phyloP scores from a whole-genome alignment of 1,284 basidiomycete species.

The Golubevia pallescens region DNA sequence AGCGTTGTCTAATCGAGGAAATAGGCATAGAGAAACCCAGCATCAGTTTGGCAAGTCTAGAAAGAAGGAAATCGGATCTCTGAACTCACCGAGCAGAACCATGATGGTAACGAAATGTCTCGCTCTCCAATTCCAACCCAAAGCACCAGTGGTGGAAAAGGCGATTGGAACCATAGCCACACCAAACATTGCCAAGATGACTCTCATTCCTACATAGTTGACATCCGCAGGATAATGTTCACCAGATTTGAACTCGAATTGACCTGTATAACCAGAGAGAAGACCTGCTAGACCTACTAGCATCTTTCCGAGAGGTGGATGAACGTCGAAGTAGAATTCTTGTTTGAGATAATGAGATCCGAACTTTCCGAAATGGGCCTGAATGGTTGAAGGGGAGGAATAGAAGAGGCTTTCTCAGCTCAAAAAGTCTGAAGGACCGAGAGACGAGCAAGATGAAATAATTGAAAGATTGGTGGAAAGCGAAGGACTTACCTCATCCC shows the following conservation, averaged over 20 bases:
- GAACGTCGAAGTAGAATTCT: slow-evolving; percentile 66
- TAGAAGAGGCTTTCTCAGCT: too few relatives aligned
- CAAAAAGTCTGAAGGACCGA: too few relatives aligned
- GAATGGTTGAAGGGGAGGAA: too few relatives aligned
- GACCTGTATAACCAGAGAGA: slow-evolving; percentile 86
- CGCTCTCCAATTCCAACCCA: slow-evolving; percentile 87
- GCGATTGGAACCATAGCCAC: slow-evolving; percentile 92
- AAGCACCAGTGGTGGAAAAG: slow-evolving; percentile 94
- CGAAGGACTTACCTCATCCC: slow-evolving; percentile 40
- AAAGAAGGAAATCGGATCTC: neutral
- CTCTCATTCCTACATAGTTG: slow-evolving; percentile 91
- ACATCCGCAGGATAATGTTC: slow-evolving; percentile 81
- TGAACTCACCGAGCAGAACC: slow-evolving; percentile 80
- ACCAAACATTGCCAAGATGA: slow-evolving; percentile 91
- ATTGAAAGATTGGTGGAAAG: too few relatives aligned
- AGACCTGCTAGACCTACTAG: slow-evolving; percentile 91
- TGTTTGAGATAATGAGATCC: too few relatives aligned
- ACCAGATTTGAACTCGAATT: slow-evolving; percentile 94
- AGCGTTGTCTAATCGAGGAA: slow-evolving; percentile 75
- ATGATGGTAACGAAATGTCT: slow-evolving; percentile 91
- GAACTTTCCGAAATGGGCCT: slow-evolving; percentile 62
- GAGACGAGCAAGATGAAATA: too few relatives aligned
- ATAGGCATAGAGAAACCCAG: neutral
- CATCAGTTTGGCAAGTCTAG: neutral
- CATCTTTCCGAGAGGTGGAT: slow-evolving; percentile 98